phyloP scores from a whole-genome alignment of 148 eudicot species.

The Camellia japonica region DNA sequence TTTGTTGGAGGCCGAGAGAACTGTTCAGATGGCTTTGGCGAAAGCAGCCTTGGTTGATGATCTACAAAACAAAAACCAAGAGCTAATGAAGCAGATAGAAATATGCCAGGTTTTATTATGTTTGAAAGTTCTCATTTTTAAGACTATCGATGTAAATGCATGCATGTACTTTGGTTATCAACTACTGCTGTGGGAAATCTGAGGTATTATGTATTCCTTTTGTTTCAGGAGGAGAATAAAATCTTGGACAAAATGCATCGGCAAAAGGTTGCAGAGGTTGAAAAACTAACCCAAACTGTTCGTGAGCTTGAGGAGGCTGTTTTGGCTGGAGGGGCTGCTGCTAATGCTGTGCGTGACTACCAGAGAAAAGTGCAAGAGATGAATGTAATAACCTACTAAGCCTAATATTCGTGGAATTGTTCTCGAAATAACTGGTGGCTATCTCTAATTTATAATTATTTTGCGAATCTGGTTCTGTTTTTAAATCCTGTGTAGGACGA shows the following conservation, averaged over 20 bases:
- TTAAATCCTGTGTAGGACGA: constrained; percentile 61
- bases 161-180: neutral
- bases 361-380: constrained; percentile 90
- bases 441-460: neutral
- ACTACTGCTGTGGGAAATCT: neutral
- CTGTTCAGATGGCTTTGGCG: constrained; percentile 75
- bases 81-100: constrained; percentile 87
- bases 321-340: constrained; percentile 99
- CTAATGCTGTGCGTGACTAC: constrained; percentile 96
- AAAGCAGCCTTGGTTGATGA: constrained; percentile 96
- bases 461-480: constrained; percentile 8
- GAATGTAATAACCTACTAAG: constrained; percentile 50
- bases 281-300: constrained; percentile 87
- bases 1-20: constrained; percentile 82
- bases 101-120: constrained; percentile 77
- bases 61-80: constrained; percentile 90
- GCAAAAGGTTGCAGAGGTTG: constrained; percentile 94
- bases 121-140: neutral
- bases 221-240: constrained; percentile 82
- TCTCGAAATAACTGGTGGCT: neutral
- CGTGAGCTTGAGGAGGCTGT: constrained; percentile 96
- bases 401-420: neutral
- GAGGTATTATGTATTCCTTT: constrained; percentile 8
- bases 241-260: constrained; percentile 90
- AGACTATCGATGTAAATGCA: neutral